Conservation (phyloP, 345 rosid species). For the Heritiera littoralis region DNA sequence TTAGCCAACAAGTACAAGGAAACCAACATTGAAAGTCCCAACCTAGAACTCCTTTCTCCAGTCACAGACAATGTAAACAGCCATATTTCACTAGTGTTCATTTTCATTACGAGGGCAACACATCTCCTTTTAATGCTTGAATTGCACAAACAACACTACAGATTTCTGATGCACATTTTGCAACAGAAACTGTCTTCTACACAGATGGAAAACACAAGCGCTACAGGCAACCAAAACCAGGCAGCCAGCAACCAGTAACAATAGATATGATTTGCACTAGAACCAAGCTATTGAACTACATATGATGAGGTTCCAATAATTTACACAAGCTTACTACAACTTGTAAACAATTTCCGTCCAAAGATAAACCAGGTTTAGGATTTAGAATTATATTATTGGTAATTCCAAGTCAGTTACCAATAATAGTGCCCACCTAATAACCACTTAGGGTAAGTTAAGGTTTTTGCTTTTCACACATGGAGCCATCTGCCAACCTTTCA, state of each 20-base stretch:
- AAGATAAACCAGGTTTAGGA: not conserved
- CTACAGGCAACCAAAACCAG: not conserved
- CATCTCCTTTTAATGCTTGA: not conserved
- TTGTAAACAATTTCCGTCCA: not conserved
- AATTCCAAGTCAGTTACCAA: not conserved
- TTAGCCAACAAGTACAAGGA: not conserved
- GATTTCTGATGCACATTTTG: not conserved
- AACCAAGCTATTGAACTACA: not conserved
- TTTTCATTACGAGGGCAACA: not conserved
- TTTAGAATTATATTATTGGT: not conserved
- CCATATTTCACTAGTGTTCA: not conserved
- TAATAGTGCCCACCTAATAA: not conserved
- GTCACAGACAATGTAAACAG: not conserved
- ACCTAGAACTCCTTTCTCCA: not conserved
- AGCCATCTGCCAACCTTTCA: not conserved
- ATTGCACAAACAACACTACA: not conserved
- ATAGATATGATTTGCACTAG: not conserved
- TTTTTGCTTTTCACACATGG: not conserved
- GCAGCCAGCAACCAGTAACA: not conserved
- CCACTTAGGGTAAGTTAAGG: not conserved
- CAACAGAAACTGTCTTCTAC: not conserved
- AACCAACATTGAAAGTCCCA: not conserved
- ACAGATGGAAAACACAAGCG: not conserved
- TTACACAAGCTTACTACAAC: not conserved
- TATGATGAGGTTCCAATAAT: not conserved